Percentiles rank a stretch among this genome's conserved stretches.
Evolutionary conservation across 176 grass and related monocot genomes (phyloP).

Genomic region (Metroxylon sagu): DNA sequence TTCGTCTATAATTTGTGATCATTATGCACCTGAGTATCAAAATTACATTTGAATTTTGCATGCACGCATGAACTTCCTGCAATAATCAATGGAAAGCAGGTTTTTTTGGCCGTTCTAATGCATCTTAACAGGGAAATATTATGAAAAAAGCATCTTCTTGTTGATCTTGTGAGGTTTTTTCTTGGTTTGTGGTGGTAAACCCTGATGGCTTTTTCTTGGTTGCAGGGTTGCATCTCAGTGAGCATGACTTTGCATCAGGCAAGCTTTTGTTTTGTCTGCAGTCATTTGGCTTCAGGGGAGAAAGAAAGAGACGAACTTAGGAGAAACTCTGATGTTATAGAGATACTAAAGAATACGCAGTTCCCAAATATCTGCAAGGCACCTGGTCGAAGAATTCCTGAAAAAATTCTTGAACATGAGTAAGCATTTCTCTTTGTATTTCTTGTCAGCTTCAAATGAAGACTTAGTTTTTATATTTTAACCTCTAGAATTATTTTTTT

Average conservation of each 20-base stretch:
- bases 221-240: slow-evolving; percentile 87
- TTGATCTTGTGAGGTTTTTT: too few relatives aligned
- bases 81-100: too few relatives aligned
- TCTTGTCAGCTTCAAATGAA: background rate
- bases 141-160: too few relatives aligned
- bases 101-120: too few relatives aligned
- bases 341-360: slow-evolving; percentile 67
- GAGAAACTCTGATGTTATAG: slow-evolving; percentile 68
- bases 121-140: too few relatives aligned
- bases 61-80: too few relatives aligned
- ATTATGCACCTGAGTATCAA: too few relatives aligned
- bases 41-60: too few relatives aligned
- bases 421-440: slow-evolving; percentile 28
- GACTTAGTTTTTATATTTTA: background rate
- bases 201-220: background rate
- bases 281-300: slow-evolving; percentile 77
- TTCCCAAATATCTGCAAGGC: slow-evolving; percentile 75
- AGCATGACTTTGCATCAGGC: slow-evolving; percentile 89
- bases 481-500: background rate
- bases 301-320: slow-evolving; percentile 89
- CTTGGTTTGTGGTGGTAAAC: too few relatives aligned
- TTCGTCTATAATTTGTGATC: too few relatives aligned
- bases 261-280: slow-evolving; percentile 87
- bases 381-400: slow-evolving; percentile 48
- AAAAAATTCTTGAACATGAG: slow-evolving; percentile 90